Conservation (phyloP, 176 grass and related monocot species). For the Bonia amplexicaulis region DNA sequence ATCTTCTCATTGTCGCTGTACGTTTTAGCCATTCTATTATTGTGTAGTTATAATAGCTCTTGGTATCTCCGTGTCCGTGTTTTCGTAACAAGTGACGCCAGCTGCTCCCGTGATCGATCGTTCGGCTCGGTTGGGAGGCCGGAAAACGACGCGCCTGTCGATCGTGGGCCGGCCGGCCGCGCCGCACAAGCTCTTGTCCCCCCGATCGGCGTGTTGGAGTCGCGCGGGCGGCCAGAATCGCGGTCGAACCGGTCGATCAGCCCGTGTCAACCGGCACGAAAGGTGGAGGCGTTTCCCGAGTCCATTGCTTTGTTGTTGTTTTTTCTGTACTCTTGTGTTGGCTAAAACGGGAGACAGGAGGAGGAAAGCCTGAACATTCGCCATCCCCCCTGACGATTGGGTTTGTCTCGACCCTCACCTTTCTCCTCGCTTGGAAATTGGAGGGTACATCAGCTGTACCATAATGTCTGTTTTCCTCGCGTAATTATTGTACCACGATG, state of each 20-base stretch:
- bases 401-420: not conserved
- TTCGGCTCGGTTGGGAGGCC: not conserved
- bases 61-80: too few relatives aligned
- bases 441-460: not conserved
- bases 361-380: not conserved
- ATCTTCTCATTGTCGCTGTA: not conserved
- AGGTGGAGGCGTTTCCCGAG: not conserved
- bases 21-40: too few relatives aligned
- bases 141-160: slow-evolving; percentile 4
- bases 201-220: not conserved
- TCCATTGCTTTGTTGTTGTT: not conserved
- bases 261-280: not conserved
- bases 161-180: not conserved
- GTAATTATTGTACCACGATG: not conserved
- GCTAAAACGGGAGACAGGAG: slow-evolving; percentile 26
- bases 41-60: too few relatives aligned
- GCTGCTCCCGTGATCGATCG: not conserved
- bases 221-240: not conserved
- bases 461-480: not conserved
- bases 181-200: slow-evolving; percentile 14
- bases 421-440: not conserved
- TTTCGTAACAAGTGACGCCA: too few relatives aligned
- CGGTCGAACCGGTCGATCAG: too few relatives aligned
- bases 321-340: not conserved
- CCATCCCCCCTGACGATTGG: not conserved